Evolutionary conservation across 768 basidiomycete species (phyloP).

Genomic region (Tephrocybe sp.): DNA sequence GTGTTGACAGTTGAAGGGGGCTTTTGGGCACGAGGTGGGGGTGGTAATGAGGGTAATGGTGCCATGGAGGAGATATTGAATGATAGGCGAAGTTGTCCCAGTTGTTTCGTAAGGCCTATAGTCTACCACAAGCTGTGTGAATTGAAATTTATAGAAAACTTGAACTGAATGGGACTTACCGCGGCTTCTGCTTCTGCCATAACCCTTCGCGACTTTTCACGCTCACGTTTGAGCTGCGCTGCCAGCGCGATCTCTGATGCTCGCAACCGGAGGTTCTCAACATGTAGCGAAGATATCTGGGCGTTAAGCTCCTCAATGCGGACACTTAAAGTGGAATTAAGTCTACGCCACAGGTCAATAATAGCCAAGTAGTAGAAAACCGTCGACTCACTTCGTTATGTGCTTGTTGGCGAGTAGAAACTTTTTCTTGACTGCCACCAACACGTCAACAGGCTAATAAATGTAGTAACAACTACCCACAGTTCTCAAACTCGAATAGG

Average conservation of each 20-base stretch:
- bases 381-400: conserved; percentile 76
- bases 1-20: conserved; percentile 38
- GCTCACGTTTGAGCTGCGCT: conserved; percentile 77
- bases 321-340: conserved; percentile 83
- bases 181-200: conserved; percentile 74
- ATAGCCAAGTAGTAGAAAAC: background rate
- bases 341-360: conserved; percentile 38
- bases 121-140: conserved; percentile 38
- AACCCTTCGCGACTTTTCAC: conserved; percentile 71
- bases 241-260: conserved; percentile 78
- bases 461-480: conserved; percentile 44
- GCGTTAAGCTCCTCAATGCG: conserved; percentile 83
- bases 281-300: conserved; percentile 78
- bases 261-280: conserved; percentile 80
- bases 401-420: conserved; percentile 89
- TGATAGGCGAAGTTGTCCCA: conserved; percentile 63
- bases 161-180: conserved; percentile 37
- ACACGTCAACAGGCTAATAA: conserved; percentile 21
- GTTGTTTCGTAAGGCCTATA: conserved; percentile 61
- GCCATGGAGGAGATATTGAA: conserved; percentile 41
- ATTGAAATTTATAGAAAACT: conserved; percentile 12
- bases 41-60: conserved; percentile 40
- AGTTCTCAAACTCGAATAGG: conserved; percentile 81
- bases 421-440: conserved; percentile 84
- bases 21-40: conserved; percentile 51